Evolutionary conservation across 345 rosid species (phyloP).

Genomic region (thale cress (Arabidopsis thaliana)): DNA sequence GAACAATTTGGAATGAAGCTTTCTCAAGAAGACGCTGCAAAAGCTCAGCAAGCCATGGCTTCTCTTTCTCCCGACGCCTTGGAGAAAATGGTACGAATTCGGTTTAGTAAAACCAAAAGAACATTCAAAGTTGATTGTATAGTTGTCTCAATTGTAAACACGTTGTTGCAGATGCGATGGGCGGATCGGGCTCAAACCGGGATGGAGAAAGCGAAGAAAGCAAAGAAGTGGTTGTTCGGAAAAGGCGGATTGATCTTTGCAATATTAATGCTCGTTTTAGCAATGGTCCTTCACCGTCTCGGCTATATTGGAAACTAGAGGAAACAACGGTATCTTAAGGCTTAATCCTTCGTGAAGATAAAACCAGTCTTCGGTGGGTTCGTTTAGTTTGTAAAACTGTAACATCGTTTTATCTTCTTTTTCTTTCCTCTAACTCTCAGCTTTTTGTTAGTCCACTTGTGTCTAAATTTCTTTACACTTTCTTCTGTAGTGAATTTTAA

Average conservation of each 20-base stretch:
- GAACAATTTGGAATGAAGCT: slow-evolving; percentile 91
- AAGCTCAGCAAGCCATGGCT: slow-evolving; percentile 91
- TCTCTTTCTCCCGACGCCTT: slow-evolving; percentile 81
- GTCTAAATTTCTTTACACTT: slow-evolving; percentile 19
- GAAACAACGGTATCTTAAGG: slow-evolving; percentile 6
- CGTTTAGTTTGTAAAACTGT: slow-evolving; percentile 34
- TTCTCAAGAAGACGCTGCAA: slow-evolving; percentile 82
- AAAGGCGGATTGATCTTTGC: slow-evolving; percentile 84
- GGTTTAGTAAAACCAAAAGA: neutral
- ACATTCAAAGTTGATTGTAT: slow-evolving; percentile 4
- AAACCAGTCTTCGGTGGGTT: slow-evolving; percentile 13
- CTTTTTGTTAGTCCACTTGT: slow-evolving; percentile 14
- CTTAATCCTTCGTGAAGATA: slow-evolving; percentile 16
- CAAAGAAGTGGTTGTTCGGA: slow-evolving; percentile 93
- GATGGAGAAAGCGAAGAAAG: slow-evolving; percentile 71
- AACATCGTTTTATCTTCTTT: slow-evolving; percentile 2
- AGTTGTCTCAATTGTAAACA: neutral
- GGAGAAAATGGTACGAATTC: slow-evolving; percentile 74
- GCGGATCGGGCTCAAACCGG: slow-evolving; percentile 84
- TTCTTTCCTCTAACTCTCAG: neutral
- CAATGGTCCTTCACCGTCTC: slow-evolving; percentile 77
- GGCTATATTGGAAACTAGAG: slow-evolving; percentile 74
- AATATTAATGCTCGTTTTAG: slow-evolving; percentile 77
- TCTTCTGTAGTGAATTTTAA: slow-evolving; percentile 19
- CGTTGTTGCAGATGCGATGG: slow-evolving; percentile 81